Base-by-base conservation (phyloP, 129 eudicot species). In the Helianthus tuberosus region DNA sequence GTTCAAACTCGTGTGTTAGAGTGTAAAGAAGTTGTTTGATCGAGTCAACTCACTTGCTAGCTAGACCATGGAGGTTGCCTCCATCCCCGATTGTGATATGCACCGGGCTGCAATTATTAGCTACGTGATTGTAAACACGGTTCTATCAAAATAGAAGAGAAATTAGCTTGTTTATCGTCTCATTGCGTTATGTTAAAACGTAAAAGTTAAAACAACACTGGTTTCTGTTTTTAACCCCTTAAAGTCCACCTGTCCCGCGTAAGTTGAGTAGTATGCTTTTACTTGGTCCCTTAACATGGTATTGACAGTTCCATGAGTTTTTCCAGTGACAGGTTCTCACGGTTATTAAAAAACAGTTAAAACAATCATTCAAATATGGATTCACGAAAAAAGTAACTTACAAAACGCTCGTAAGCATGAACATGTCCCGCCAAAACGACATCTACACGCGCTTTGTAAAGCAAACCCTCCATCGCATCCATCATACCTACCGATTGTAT, bases 371-470 rank as follows among this genome's bases (percentile, higher is more conserved):
- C 4, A 59, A 27, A 50, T 64, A 4, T 14, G 13, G 63, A 46
- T n/a, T 12, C 49, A 59, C 1, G 58, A n/a, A 51, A 46, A 17
- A 27, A 14, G 20, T 39, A 27, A 51, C 75, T 81, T 91, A 91
- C 96, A 64, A 85, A 86, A 48, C 96, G 88, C 50, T 92, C 93
- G 29, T 92, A 92, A 13, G 97, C 97, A 72, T 88, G 96, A 9
- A 88, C 97, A 66, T 91, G 97, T n/a, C 4, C 97, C 92, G 92
- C 86, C 35, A 91, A 83, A 27, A 92, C 82, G 23, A 81, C 11
- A 38, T 92, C 97, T 0, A 89, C 93, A 15, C 86, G 79, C 51
- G 96, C 96, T 8, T 54, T 16, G 41, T 80, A 81, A 29, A 92
- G 85, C 64, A 89, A 81, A 5, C 71, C 76, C 75, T 92, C 97